Evolutionary conservation across 805 yeast species (phyloP).

Genomic region (Wickerhamomyces bovis): DNA sequence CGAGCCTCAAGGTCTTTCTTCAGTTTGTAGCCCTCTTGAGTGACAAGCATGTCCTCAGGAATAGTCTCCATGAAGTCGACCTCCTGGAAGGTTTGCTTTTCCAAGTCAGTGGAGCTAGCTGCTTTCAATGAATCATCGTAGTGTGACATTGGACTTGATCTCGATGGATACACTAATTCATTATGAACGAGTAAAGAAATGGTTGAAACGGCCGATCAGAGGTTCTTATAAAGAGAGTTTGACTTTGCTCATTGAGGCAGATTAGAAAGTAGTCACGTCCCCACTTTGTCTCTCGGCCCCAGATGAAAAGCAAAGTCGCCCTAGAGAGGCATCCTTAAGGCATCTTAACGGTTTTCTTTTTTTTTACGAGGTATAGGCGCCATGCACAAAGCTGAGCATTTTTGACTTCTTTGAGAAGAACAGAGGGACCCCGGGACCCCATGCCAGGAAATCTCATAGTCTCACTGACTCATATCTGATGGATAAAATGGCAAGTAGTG

Average conservation of each 20-base stretch:
- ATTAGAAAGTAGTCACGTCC: background rate
- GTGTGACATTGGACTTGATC: background rate
- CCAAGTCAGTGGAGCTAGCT: background rate
- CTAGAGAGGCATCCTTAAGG: background rate
- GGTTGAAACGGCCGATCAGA: background rate
- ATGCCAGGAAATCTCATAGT: too few relatives aligned
- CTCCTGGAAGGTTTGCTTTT: background rate
- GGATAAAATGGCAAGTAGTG: too few relatives aligned
- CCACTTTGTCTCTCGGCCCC: background rate
- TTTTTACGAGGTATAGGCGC: background rate
- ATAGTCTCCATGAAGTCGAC: slow-evolving; percentile 46
- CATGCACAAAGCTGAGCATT: background rate
- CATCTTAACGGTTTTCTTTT: too few relatives aligned
- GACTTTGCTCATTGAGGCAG: background rate
- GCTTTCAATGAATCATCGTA: background rate
- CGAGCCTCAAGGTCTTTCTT: slow-evolving; percentile 39
- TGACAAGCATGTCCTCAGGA: slow-evolving; percentile 44
- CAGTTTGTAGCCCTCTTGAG: slow-evolving; percentile 21
- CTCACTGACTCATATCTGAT: too few relatives aligned
- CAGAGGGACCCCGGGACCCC: too few relatives aligned
- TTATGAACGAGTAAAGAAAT: too few relatives aligned
- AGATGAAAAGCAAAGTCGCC: too few relatives aligned
- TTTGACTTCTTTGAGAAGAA: background rate
- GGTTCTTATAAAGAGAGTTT: background rate
- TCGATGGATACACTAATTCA: too few relatives aligned